Evolutionary conservation across 2,329 filamentous ascomycete species (phyloP), one percentile per base, ranked within the genome.

Genomic region (Emmonsiellopsis sp.): DNA sequence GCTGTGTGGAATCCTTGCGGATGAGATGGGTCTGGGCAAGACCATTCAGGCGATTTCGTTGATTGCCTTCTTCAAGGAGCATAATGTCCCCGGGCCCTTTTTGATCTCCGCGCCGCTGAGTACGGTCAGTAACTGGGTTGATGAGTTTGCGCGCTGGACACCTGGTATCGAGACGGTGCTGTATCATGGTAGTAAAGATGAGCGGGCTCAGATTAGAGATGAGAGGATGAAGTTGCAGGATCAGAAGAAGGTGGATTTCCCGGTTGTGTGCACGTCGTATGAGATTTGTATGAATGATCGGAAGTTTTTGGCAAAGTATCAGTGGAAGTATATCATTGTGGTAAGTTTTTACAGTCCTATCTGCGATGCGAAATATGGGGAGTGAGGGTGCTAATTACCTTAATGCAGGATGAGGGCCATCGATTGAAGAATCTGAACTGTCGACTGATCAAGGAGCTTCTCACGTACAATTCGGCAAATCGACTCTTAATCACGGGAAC

Each of bases 301-400:
- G 38, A 86, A 89, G 51, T 85, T 85, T 37, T 73, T 98, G 5
- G 83, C 84, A 0, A 85, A 86, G 54, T 92, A 95, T 54, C 86
- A 90, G 37, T 98, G 93, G 93, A 89, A 94, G 52, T 96, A 95
- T 62, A 96, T 98, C 63, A 93, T 98, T 60, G 95, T 98, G 57
- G 85, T 86, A 71, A 66, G 80, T 58, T 41, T 10, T 38, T 15
- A 2, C 31, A 41, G 11, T 26, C 31, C 20, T 34, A 42, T 5
- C 9, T 5, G 20, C 20, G 3, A 26, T 5, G 1, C 5, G 3
- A 5, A 26, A 31, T 41, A 7, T 30, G 9, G n/a, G 3, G n/a
- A 20, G 34, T 38, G 4, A 5, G 20, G 7, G 54, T 34, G 35
- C 61, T 65, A 58, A 64, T 54, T 15, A 43, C 32, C 45, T 11